Percentiles rank a stretch among this genome's conserved stretches.
Conservation (phyloP, 768 basidiomycete genomes). For the Podaxis carcinomalis region DNA sequence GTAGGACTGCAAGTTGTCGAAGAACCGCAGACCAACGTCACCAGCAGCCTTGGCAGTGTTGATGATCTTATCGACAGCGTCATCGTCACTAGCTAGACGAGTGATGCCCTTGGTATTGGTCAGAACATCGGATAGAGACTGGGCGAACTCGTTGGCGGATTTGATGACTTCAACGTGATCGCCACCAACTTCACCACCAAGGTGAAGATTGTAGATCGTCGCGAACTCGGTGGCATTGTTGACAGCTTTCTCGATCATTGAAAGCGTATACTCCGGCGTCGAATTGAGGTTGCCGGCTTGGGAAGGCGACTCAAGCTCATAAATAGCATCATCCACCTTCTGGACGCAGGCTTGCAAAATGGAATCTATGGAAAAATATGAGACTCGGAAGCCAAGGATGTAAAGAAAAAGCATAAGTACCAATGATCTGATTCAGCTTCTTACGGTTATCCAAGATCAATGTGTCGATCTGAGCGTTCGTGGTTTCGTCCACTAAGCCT, state of each 20-base stretch:
- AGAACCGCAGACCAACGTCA: conserved; percentile 85
- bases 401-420: conserved; percentile 34
- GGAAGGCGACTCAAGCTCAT: conserved; percentile 94
- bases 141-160: conserved; percentile 93
- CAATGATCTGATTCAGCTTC: conserved; percentile 96
- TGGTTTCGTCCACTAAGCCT: conserved; percentile 82
- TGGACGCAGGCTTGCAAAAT: conserved; percentile 95
- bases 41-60: conserved; percentile 81
- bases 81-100: conserved; percentile 85
- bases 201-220: conserved; percentile 86
- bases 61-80: conserved; percentile 88
- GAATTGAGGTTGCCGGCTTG: conserved; percentile 93
- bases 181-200: conserved; percentile 83
- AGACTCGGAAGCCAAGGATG: conserved; percentile 6
- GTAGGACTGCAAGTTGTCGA: conserved; percentile 95
- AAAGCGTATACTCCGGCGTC: conserved; percentile 97
- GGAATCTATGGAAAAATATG: conserved; percentile 60
- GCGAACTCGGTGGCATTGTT: conserved; percentile 97
- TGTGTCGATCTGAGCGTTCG: conserved; percentile 95
- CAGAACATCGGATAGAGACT: conserved; percentile 87
- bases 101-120: conserved; percentile 95
- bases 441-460: conserved; percentile 96
- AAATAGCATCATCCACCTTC: conserved; percentile 96
- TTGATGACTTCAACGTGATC: conserved; percentile 98
- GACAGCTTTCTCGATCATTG: conserved; percentile 96